Conservation (phyloP, 2,329 filamentous ascomycete genomes). For the Cercospora canescens region DNA sequence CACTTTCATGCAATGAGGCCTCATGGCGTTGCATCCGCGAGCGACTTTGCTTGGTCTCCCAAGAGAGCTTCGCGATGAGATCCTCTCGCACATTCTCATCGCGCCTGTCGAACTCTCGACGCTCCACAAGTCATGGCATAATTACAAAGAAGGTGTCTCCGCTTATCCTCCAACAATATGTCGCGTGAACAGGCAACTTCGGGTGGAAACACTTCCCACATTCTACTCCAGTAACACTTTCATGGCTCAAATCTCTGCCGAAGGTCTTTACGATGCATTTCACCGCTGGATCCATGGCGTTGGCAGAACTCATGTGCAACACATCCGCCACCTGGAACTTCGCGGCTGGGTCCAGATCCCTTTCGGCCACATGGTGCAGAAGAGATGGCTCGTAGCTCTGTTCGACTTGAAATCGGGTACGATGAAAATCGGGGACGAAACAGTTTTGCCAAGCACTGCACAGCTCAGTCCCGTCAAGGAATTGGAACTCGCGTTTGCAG, state of each 20-base stretch:
- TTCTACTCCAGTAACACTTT: constrained; percentile 32
- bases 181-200: constrained; percentile 24
- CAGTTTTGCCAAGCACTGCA: not conserved
- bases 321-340: constrained; percentile 22
- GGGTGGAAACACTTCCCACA: constrained; percentile 23
- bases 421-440: constrained; percentile 8
- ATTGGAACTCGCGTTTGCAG: constrained; percentile 18
- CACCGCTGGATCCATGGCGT: constrained; percentile 24
- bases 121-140: constrained; percentile 21
- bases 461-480: constrained; percentile 14
- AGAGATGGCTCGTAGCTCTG: constrained; percentile 22
- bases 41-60: constrained; percentile 27
- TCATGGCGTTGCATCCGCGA: not conserved
- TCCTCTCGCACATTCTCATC: constrained; percentile 24
- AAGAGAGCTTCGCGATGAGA: constrained; percentile 28
- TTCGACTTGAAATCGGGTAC: constrained; percentile 25
- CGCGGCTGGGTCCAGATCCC: constrained; percentile 28
- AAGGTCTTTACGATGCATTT: constrained; percentile 22
- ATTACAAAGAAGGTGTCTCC: constrained; percentile 18
- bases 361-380: constrained; percentile 26
- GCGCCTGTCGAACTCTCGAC: constrained; percentile 27
- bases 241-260: constrained; percentile 23
- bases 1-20: not conserved
- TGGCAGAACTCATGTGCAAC: constrained; percentile 22
- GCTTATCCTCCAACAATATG: constrained; percentile 25